Evolutionary conservation across 169 alveolate genomes (phyloP), one percentile per base, ranked within the genome.

Genomic region (Plasmodium vivax): DNA sequence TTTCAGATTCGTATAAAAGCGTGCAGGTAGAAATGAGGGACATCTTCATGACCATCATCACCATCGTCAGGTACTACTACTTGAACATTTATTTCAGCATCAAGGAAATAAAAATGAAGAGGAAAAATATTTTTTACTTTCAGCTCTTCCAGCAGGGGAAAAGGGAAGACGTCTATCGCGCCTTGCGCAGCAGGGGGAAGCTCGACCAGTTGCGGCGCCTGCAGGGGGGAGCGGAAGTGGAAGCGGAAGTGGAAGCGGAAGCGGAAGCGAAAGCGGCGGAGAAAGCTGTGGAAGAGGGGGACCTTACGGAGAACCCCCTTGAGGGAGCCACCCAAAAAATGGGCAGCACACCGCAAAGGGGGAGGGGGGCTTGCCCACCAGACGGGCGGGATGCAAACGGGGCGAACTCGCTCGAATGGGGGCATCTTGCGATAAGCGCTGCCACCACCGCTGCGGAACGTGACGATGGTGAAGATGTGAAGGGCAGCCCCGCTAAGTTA

Each of bases 1-100:
- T 92, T 23, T 34, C 85, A 6, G 95, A 92, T 82, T 81, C 95
- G 1, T 92, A 92, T n/a, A 92, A 92, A 92, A 82, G 92, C 47
- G 83, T 73, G 10, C 84, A 68, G 36, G 92, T 92, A 16, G 95
- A 92, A 47, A 92, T 72, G 58, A 68, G 88, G n/a, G 95, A 92
- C 83, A 92, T 92, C 7, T 73, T 82, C 51, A 83, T 83, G 92
- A 92, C 92, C 56, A 92, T 92, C 38, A 92, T 82, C 6, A 92
- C 84, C 34, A 73, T 92, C 43, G 75, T 92, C 34, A 82, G 92
- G 45, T 92, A 92, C 58, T 92, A 82, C 27, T 92, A 92, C 32
- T 83, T 92, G 9, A 83, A 92, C 38, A 81, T 92, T 23, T 92
- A 92, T 82, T 92, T 82, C 41, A 92, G 82, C 54, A 83, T 92